Base-by-base conservation (phyloP, 2,329 filamentous ascomycete species). In the Neonectria sp. region DNA sequence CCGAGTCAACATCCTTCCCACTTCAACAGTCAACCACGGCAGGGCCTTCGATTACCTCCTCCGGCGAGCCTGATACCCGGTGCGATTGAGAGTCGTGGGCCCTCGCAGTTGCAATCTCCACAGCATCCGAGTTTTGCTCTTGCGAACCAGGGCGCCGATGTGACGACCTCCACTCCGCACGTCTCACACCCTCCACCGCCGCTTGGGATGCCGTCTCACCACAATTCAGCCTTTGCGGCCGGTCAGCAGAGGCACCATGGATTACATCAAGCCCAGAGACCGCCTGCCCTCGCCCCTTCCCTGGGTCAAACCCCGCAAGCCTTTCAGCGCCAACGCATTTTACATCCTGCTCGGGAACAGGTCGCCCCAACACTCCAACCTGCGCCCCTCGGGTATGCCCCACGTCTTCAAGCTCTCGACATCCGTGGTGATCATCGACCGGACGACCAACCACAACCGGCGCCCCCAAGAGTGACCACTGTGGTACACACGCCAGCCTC, bases 11-110 rank as follows among this genome's bases (percentile, higher is more conserved):
- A 77, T 65, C 63, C 74, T 52, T n/a, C 46, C n/a, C 63, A 58
- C 9, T 57, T 53, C 7, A 69, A 73, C 64, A 71, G 74, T 67
- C 75, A 73, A 51, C 71, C 73, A 48, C 77, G 73, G 17, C 75
- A 80, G 53, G 57, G 67, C 35, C 60, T 72, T 27, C 75, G 73
- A 55, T 66, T 77, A 6, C 78, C 77, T 55, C 70, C 77, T 37
- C 74, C 76, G 4, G 68, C 73, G 24, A 69, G 68, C 48, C 60
- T 78, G 40, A 62, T 75, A 49, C 68, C 70, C 15, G 74, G 69
- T 55, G 55, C 51, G n/a, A 71, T 67, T 65, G 63, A 45, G 49
- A 33, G 57, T 55, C 61, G 55, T 67, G 63, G 64, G 53, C 59
- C 61, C 46, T 68, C 68, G 27, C 71, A 70, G 37, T 40, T 55